Evolutionary conservation across 2,329 filamentous ascomycete species (phyloP).

Genomic region (Nemania serpens): DNA sequence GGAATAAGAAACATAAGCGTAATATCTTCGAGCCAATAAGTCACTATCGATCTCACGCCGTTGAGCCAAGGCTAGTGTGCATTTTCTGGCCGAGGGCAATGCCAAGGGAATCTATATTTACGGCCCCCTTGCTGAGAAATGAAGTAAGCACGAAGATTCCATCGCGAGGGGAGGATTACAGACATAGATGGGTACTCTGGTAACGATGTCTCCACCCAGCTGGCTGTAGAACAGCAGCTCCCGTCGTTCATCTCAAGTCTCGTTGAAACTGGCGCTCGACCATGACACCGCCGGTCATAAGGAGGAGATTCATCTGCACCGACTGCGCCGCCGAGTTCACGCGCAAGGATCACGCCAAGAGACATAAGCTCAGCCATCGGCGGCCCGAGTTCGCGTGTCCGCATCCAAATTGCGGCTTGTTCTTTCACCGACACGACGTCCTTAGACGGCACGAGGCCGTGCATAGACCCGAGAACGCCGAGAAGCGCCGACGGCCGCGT

Average conservation of each 20-base stretch:
- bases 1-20: too few relatives aligned
- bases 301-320: conserved; percentile 12
- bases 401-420: conserved; percentile 12
- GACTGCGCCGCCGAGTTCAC: conserved; percentile 22
- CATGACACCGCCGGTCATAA: background rate
- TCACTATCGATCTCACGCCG: too few relatives aligned
- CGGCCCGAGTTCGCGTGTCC: conserved; percentile 12
- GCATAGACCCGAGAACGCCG: conserved; percentile 17
- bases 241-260: too few relatives aligned
- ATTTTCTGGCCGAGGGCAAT: conserved; percentile 6
- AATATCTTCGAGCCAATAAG: too few relatives aligned
- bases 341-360: conserved; percentile 23
- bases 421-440: conserved; percentile 22
- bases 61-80: background rate
- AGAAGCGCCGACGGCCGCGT: conserved; percentile 19
- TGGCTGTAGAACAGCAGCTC: too few relatives aligned
- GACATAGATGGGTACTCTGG: background rate
- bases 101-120: conserved; percentile 1
- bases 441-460: conserved; percentile 15
- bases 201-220: background rate
- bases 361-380: conserved; percentile 21
- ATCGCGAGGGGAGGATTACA: background rate
- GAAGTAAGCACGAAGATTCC: background rate
- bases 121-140: background rate
- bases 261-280: background rate